Conservation (phyloP, 2,329 filamentous ascomycete genomes). For the Cytospora piceae region DNA sequence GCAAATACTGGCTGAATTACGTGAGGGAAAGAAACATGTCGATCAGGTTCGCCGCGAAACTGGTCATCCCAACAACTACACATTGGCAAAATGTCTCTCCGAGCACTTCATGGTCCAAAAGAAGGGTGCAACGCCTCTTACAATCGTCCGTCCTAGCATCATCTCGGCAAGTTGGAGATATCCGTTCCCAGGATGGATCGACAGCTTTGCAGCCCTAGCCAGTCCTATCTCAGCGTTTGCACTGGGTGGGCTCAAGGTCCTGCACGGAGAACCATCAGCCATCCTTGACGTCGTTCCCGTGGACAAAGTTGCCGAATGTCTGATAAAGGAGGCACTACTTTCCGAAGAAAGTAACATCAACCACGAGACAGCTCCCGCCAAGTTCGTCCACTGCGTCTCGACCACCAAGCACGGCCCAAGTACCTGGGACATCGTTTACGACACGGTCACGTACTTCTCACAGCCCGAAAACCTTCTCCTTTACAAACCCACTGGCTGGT, state of each 20-base stretch:
- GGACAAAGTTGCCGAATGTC: slow-evolving; percentile 28
- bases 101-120: slow-evolving; percentile 29
- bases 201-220: slow-evolving; percentile 29
- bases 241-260: slow-evolving; percentile 26
- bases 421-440: slow-evolving; percentile 21
- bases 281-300: slow-evolving; percentile 30
- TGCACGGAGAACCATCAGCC: slow-evolving; percentile 25
- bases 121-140: slow-evolving; percentile 20
- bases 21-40: slow-evolving; percentile 16
- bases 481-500: slow-evolving; percentile 27
- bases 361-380: slow-evolving; percentile 13
- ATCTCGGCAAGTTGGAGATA: slow-evolving; percentile 27
- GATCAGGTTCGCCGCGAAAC: slow-evolving; percentile 21
- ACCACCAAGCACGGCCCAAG: slow-evolving; percentile 16
- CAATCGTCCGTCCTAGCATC: slow-evolving; percentile 31
- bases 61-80: slow-evolving; percentile 31
- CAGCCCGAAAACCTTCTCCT: slow-evolving; percentile 25
- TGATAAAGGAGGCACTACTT: slow-evolving; percentile 25
- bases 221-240: slow-evolving; percentile 27
- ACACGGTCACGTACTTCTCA: slow-evolving; percentile 21
- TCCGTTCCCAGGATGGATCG: slow-evolving; percentile 31
- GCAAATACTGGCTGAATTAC: slow-evolving; percentile 20
- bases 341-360: slow-evolving; percentile 6
- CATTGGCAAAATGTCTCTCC: slow-evolving; percentile 30
- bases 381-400: slow-evolving; percentile 26